phyloP scores from a whole-genome alignment of 306 rosid genomes.

The Castanospermum australe region DNA sequence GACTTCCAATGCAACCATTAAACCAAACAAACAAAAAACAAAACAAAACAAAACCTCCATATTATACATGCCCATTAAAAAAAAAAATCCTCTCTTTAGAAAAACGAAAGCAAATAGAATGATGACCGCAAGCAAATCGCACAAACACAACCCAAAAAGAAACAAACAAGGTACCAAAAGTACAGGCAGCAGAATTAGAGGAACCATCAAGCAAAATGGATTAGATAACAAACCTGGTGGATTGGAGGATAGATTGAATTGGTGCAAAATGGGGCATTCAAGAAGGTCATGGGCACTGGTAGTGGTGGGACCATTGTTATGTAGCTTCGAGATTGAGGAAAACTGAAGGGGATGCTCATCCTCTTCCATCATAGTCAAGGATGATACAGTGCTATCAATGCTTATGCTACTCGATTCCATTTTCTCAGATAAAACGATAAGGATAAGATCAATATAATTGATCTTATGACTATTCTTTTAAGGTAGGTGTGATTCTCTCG shows the following conservation, averaged over 20 bases:
- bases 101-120: neutral
- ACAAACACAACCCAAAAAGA: neutral
- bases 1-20: neutral
- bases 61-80: neutral
- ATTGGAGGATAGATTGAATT: constrained; percentile 84
- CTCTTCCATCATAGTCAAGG: constrained; percentile 58
- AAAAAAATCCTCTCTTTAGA: neutral
- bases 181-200: neutral
- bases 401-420: constrained; percentile 54
- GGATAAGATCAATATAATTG: neutral
- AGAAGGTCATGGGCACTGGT: constrained; percentile 76
- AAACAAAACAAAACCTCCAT: constrained; percentile 1
- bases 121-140: neutral
- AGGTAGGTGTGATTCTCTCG: neutral
- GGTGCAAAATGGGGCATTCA: constrained; percentile 77
- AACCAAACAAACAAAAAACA: too few species aligned
- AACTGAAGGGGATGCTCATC: constrained; percentile 52
- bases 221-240: constrained; percentile 55
- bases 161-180: neutral
- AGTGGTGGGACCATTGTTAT: constrained; percentile 40
- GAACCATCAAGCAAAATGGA: constrained; percentile 26
- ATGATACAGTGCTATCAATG: constrained; percentile 38
- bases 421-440: constrained; percentile 25
- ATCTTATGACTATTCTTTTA: neutral
- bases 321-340: constrained; percentile 54